A percentile compares a stretch with the other conserved stretches of the same genome.
These are phyloP conservation scores for Aureobasidium mangrovei DNA, from an alignment of 2,329 filamentous ascomycete species.

Conservation along the genomic window DNA sequence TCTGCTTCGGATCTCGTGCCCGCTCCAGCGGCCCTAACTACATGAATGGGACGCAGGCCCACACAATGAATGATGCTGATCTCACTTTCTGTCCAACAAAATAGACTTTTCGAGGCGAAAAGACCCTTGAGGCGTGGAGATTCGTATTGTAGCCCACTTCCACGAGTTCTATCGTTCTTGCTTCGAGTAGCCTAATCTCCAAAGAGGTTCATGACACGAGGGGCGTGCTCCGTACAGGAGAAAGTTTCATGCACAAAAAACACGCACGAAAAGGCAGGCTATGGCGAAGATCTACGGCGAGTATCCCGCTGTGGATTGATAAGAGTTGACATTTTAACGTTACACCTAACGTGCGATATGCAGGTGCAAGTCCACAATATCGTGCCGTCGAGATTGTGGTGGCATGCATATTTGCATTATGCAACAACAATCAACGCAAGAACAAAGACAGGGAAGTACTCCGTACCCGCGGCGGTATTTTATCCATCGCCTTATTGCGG, in stretches of 20 bases:
- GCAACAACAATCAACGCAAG: not conserved
- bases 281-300: not conserved
- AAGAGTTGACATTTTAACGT: not conserved
- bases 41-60: not conserved
- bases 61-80: constrained; percentile 8
- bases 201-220: not conserved
- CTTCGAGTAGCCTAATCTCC: too few relatives aligned
- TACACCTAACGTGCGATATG: not conserved
- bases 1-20: constrained; percentile 10
- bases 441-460: not conserved
- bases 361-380: not conserved
- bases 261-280: not conserved
- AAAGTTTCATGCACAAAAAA: not conserved
- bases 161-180: too few relatives aligned
- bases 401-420: not conserved
- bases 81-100: not conserved
- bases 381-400: not conserved
- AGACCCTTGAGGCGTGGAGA: not conserved
- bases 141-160: not conserved
- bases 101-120: not conserved
- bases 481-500: not conserved
- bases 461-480: not conserved
- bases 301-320: not conserved
- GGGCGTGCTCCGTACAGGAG: not conserved
- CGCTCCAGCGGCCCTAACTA: constrained; percentile 5